Evolutionary conservation across 257 asterid species (phyloP), one percentile per base, ranked within the genome.

Genomic region (Nicotiana knightiana): DNA sequence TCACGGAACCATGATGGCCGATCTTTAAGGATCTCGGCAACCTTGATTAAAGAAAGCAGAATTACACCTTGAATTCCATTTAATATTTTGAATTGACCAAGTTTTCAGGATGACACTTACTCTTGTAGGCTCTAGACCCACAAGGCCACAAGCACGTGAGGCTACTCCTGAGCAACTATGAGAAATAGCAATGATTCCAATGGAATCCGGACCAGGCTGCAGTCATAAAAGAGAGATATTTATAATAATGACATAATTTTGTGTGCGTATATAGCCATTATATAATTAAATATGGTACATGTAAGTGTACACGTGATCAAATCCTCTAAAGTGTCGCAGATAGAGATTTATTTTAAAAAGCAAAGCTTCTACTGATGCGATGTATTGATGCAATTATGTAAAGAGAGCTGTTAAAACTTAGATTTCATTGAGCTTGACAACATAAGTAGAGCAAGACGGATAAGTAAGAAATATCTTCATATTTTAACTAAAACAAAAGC

Each of bases 61-160:
- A 64, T 28, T 33, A 65, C 35, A 12, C 43, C 28, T 68, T 33
- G n/a, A 5, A 48, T 70, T 30, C 28, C 51, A 21, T 21, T 21
- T 21, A 21, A 21, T 21, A 21, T 21, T 21, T 21, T 21, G 21
- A 57, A 8, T 57, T 46, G 58, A 28, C 15, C 11, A 78, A 58
- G 57, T 33, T 21, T 28, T 26, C 33, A 67, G 33, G 59, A 9
- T 55, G 18, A 82, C 63, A 88, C 96, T 84, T 85, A 96, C 99
- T 86, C 98, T 90, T 53, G 97, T 88, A 73, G 99, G 99, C 80
- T 96, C 98, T 43, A 96, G 83, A 39, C 98, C 98, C 86, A 96
- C 98, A 68, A 96, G 97, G 81, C 98, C 97, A 64, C 99, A 96
- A 28, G 99, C 99, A 87, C 99, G 99, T 18, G 99, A 94, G 89